Evolutionary conservation across 306 rosid species (phyloP), one percentile per base, ranked within the genome.

Genomic region (Fragaria nilgerrensis): DNA sequence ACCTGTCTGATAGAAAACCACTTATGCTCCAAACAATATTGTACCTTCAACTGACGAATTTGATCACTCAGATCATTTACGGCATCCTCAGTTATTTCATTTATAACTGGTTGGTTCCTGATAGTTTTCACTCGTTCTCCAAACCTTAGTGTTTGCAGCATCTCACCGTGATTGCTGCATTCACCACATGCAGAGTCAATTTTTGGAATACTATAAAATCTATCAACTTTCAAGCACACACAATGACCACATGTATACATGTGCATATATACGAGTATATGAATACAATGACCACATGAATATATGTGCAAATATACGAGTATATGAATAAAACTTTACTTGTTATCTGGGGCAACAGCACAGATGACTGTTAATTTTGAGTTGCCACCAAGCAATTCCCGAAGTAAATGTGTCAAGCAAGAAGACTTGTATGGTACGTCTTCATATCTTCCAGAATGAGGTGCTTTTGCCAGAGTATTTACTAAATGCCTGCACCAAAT

Each of bases 381-480:
- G 86, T 92, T 96, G 80, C 98, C 98, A 62, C 98, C 99, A 52
- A 96, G 84, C 50, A 97, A 86, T 77, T 92, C 99, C 67, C 80
- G 82, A 63, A 95, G 77, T 78, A 95, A 78, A 70, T 84, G 88
- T 5, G 97, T 88, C 88, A 95, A 91, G 82, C 94, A 95, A 59
- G 92, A 92, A 61, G 80, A 79, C 79, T 74, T 78, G 73, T 75
- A 87, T 19, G 87, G 79, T 62, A 70, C 75, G 74, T 83, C 91
- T 82, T 82, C 90, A 67, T 78, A 78, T 72, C 87, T 85, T 79
- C 84, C 92, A 32, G 79, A 77, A 50, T 41, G 77, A 74, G 87
- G 76, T 23, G 65, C 90, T 70, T 87, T 88, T 59, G 94, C 83
- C 73, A 92, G 86, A 64, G 80, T 77, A 82, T 89, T 91, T 41